Evolutionary conservation across 75 land plant species (phyloP).

Genomic region (Picea sitchensis): DNA sequence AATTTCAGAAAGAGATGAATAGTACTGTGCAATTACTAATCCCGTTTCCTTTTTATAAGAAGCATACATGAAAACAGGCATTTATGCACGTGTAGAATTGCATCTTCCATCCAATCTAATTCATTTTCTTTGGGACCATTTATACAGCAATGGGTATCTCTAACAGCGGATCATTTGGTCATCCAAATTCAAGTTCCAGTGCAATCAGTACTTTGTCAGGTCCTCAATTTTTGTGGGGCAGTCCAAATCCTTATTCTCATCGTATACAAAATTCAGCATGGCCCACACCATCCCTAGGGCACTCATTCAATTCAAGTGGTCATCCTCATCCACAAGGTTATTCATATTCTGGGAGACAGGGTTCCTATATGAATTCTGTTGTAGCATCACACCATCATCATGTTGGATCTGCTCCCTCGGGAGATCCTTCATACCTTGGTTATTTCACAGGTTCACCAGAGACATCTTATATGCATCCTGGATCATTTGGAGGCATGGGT

Average conservation of each 20-base stretch:
- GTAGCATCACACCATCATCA: conserved; percentile 32
- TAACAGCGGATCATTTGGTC: conserved; percentile 14
- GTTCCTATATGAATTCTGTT: conserved; percentile 30
- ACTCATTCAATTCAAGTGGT: conserved; percentile 28
- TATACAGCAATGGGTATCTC: conserved; percentile 17
- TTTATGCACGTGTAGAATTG: no score
- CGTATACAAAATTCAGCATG: conserved; percentile 33
- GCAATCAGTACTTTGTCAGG: conserved; percentile 56
- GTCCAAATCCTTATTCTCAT: conserved; percentile 45
- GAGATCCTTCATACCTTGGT: conserved; percentile 57
- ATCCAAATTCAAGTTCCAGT: conserved; percentile 20
- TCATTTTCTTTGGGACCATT: neutral
- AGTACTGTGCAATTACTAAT: neutral
- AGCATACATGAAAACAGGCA: neutral
- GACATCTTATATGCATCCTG: conserved; percentile 47
- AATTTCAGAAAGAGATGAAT: neutral
- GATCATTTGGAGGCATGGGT: conserved; percentile 43
- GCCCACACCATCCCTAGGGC: conserved; percentile 36
- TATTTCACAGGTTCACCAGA: conserved; percentile 74
- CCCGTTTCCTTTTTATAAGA: neutral
- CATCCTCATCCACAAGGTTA: conserved; percentile 26
- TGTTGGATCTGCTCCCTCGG: conserved; percentile 85
- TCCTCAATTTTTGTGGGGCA: conserved; percentile 89
- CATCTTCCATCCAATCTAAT: no score
- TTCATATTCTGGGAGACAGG: conserved; percentile 30